Percentiles rank a stretch among this genome's conserved stretches.
These are phyloP conservation scores for Chiua virens DNA, from an alignment of 768 basidiomycete genomes.

Conservation along the genomic window DNA sequence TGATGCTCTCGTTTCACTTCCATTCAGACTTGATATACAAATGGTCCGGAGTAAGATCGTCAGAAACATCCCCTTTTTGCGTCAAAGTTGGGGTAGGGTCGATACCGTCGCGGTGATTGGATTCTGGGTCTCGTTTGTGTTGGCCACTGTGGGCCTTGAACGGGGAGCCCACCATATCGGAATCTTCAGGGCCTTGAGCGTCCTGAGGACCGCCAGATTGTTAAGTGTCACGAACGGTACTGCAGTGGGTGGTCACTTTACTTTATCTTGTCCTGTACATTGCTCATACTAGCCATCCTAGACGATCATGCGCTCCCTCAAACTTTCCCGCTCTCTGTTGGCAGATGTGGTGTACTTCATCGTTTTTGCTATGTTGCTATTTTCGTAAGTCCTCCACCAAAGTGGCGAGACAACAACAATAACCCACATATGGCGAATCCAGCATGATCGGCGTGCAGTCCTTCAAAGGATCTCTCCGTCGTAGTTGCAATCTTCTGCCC, in stretches of 20 bases:
- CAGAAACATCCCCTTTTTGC: constrained; percentile 79
- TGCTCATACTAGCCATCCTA: too few relatives aligned
- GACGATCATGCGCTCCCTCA: constrained; percentile 39
- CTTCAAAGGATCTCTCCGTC: constrained; percentile 82
- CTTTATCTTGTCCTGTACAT: too few relatives aligned
- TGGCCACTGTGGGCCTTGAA: constrained; percentile 72
- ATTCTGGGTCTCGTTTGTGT: constrained; percentile 83
- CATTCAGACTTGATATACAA: constrained; percentile 61
- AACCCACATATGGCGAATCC: background rate
- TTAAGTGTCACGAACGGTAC: constrained; percentile 90
- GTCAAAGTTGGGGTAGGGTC: constrained; percentile 91
- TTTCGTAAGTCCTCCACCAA: constrained; percentile 57
- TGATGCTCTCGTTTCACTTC: constrained; percentile 45
- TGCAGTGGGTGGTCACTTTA: constrained; percentile 52
- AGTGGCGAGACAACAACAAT: background rate
- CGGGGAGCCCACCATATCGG: constrained; percentile 71
- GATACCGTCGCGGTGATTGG: constrained; percentile 83
- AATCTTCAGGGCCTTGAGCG: constrained; percentile 85
- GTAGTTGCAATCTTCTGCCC: constrained; percentile 58
- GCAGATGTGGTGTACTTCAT: constrained; percentile 91
- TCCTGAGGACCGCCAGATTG: constrained; percentile 78
- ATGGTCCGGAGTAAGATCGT: constrained; percentile 55
- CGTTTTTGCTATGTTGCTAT: constrained; percentile 83
- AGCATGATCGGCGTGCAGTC: constrained; percentile 79
- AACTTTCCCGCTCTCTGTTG: constrained; percentile 86